These are phyloP conservation scores for Vinca major DNA, from an alignment of 305 asterid species.

Conservation along the genomic window DNA sequence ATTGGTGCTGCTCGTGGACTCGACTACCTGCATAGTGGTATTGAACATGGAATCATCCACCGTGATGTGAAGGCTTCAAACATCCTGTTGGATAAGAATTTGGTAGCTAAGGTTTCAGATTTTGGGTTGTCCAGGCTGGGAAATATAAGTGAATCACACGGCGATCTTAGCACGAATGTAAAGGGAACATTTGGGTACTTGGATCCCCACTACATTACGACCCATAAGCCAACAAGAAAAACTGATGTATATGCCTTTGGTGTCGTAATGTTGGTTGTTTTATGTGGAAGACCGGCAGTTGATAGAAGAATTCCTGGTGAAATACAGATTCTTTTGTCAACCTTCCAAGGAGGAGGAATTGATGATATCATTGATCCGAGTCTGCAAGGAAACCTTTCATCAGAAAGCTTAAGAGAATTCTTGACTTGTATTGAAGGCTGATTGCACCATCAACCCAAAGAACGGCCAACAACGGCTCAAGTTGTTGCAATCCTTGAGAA, in stretches of 20 bases:
- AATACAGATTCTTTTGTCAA: constrained; percentile 8
- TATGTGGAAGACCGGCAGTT: constrained; percentile 37
- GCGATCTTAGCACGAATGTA: constrained; percentile 21
- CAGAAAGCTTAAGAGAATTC: constrained; percentile 25
- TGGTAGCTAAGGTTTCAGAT: constrained; percentile 36
- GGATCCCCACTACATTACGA: constrained; percentile 30
- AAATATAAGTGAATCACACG: constrained; percentile 13
- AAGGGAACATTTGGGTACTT: constrained; percentile 34
- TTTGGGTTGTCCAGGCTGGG: constrained; percentile 38
- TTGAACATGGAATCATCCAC: constrained; percentile 30
- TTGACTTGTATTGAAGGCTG: constrained; percentile 36
- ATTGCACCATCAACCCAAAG: constrained; percentile 38
- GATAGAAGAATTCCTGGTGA: constrained; percentile 19
- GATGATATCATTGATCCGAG: constrained; percentile 22
- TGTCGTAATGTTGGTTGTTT: constrained; percentile 28
- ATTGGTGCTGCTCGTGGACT: constrained; percentile 8
- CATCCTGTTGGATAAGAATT: constrained; percentile 35
- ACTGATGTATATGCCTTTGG: constrained; percentile 42
- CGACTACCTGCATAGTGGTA: constrained; percentile 25
- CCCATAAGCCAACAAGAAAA: constrained; percentile 21
- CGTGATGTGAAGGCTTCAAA: constrained; percentile 38
- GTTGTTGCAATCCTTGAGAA: constrained; percentile 43
- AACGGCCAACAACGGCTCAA: constrained; percentile 52
- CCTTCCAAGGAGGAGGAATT: constrained; percentile 30
- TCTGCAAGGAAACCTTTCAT: constrained; percentile 21